A percentile compares a stretch with the other conserved stretches of the same genome.
Evolutionary conservation across 2,329 filamentous ascomycete genomes (phyloP).

Genomic region (Diatrype stigma): DNA sequence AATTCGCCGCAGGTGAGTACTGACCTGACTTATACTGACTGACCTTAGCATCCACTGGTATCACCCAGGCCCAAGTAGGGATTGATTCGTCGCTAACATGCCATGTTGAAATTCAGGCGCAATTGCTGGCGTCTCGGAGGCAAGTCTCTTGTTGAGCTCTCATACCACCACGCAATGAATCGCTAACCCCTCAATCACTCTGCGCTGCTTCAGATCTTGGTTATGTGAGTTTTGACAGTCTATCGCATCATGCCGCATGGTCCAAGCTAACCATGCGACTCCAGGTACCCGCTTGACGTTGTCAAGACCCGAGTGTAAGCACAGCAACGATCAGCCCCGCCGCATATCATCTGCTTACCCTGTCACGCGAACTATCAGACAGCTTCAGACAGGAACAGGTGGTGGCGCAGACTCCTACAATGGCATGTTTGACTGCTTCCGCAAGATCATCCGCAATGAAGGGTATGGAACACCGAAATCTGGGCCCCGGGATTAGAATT

Average conservation of each 20-base stretch:
- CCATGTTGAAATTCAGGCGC: conserved; percentile 54
- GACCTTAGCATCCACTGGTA: conserved; percentile 15
- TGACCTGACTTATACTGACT: conserved; percentile 11
- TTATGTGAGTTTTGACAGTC: conserved; percentile 60
- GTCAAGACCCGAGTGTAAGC: conserved; percentile 95
- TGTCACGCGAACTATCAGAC: conserved; percentile 46
- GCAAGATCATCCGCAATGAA: conserved; percentile 94
- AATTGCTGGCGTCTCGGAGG: conserved; percentile 96
- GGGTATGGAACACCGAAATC: conserved; percentile 55
- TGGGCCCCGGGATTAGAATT: background rate
- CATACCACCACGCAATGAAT: background rate
- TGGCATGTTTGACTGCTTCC: conserved; percentile 97
- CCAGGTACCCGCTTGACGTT: conserved; percentile 96
- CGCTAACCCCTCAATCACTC: conserved; percentile 14
- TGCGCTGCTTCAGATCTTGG: conserved; percentile 63
- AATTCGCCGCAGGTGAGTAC: conserved; percentile 81
- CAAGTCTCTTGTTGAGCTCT: conserved; percentile 40
- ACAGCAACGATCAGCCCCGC: conserved; percentile 3
- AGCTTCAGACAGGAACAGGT: conserved; percentile 74
- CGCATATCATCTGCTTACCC: background rate
- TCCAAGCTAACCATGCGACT: conserved; percentile 12
- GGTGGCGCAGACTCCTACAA: conserved; percentile 81
- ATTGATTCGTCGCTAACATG: conserved; percentile 21
- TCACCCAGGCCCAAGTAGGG: conserved; percentile 6
- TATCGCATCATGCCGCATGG: conserved; percentile 8